Evolutionary conservation across 148 eudicot species (phyloP).

Genomic region (Camellia granthamiana): DNA sequence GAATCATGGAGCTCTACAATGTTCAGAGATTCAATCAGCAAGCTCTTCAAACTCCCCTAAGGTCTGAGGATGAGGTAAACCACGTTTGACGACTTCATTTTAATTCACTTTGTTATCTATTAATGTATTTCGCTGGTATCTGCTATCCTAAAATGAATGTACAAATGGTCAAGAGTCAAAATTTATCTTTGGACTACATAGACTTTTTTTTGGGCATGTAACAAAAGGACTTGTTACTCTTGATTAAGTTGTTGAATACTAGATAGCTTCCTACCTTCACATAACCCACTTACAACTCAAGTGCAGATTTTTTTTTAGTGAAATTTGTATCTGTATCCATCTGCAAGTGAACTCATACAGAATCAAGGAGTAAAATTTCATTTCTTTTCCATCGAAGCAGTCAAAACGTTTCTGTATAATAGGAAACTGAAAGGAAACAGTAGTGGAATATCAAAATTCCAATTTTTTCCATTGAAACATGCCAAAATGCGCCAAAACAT

Average conservation of each 20-base stretch:
- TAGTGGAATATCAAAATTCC: too few relatives aligned
- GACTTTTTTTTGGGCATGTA: not conserved
- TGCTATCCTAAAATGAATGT: not conserved
- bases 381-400: too few relatives aligned
- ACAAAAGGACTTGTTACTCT: not conserved
- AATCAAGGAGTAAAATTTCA: too few relatives aligned
- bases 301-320: not conserved
- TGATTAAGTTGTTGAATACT: conserved; percentile 1
- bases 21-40: conserved; percentile 95
- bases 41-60: conserved; percentile 81
- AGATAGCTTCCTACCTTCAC: not conserved
- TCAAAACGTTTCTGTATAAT: too few relatives aligned
- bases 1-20: conserved; percentile 98
- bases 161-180: not conserved
- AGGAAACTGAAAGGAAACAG: too few relatives aligned
- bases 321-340: too few relatives aligned
- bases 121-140: not conserved
- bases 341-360: not conserved
- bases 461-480: too few relatives aligned
- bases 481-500: too few relatives aligned
- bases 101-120: not conserved
- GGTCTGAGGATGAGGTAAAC: conserved; percentile 92
- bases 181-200: too few relatives aligned
- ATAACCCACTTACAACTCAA: not conserved
- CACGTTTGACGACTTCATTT: not conserved